phyloP scores from a whole-genome alignment of 2,329 filamentous ascomycete genomes.

The Diaporthe ampelina region DNA sequence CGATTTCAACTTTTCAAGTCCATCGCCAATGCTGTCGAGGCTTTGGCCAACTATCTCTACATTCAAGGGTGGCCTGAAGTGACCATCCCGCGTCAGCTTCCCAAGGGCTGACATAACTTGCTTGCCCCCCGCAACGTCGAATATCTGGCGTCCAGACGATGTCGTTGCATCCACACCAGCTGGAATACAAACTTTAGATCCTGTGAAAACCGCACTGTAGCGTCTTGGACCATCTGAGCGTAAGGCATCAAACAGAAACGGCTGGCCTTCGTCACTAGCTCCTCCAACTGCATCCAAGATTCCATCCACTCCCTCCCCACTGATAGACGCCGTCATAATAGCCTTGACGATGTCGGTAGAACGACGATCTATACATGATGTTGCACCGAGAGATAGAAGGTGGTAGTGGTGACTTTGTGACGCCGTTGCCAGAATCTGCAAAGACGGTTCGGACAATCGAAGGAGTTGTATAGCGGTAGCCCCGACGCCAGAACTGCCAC shows the following conservation, averaged over 20 bases:
- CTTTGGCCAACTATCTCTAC: conserved; percentile 48
- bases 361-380: conserved; percentile 42
- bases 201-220: conserved; percentile 50
- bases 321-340: conserved; percentile 44
- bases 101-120: conserved; percentile 44
- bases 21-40: conserved; percentile 44
- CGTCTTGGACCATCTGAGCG: conserved; percentile 46
- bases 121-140: conserved; percentile 44
- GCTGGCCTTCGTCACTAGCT: conserved; percentile 42
- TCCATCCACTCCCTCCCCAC: conserved; percentile 48
- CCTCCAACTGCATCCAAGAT: conserved; percentile 52
- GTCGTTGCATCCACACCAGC: conserved; percentile 45
- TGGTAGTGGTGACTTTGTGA: conserved; percentile 46
- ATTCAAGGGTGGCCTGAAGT: conserved; percentile 48
- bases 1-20: conserved; percentile 46
- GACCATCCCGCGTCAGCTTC: conserved; percentile 46
- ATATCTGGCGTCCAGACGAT: conserved; percentile 46
- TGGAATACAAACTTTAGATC: conserved; percentile 45
- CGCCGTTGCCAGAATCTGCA: conserved; percentile 30
- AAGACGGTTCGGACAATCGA: too few species aligned
- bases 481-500: too few species aligned
- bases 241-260: conserved; percentile 47
- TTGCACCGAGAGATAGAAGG: conserved; percentile 45
- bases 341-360: conserved; percentile 41
- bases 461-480: too few species aligned